Percentiles rank a stretch among this genome's conserved stretches.
These are phyloP conservation scores for Penicillium sp. DNA, from an alignment of 2,329 filamentous ascomycete genomes.

Conservation along the genomic window DNA sequence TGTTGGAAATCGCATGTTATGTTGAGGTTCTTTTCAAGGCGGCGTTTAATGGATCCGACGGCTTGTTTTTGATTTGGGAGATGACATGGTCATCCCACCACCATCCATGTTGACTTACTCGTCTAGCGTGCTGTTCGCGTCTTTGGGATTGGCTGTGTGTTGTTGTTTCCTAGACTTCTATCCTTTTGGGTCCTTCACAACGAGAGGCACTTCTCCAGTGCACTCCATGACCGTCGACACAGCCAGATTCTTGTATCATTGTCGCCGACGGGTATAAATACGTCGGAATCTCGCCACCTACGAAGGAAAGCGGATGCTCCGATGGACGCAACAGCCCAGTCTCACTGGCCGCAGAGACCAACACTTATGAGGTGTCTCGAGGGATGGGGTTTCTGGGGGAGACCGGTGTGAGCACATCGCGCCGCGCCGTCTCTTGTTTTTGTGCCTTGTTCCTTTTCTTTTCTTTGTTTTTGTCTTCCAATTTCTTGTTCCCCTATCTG, in stretches of 20 bases:
- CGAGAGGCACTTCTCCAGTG: conserved; percentile 10
- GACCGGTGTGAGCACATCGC: conserved; percentile 7
- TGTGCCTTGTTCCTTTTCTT: neutral
- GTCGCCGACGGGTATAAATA: conserved; percentile 13
- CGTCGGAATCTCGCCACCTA: neutral
- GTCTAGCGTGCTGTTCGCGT: conserved; percentile 41
- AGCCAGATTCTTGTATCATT: neutral
- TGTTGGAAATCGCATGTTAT: conserved; percentile 36
- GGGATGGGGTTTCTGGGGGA: conserved; percentile 6
- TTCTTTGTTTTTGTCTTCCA: conserved; percentile 10
- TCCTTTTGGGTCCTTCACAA: conserved; percentile 9
- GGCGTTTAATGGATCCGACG: conserved; percentile 43
- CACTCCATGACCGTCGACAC: conserved; percentile 1
- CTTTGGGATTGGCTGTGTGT: conserved; percentile 30
- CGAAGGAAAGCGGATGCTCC: neutral
- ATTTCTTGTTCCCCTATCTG: conserved; percentile 7
- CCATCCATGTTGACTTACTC: conserved; percentile 39
- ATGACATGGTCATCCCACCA: conserved; percentile 34
- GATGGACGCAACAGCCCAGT: conserved; percentile 10
- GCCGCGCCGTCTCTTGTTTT: conserved; percentile 4
- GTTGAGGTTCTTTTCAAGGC: conserved; percentile 36
- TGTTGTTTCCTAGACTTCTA: conserved; percentile 5
- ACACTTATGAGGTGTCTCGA: conserved; percentile 1
- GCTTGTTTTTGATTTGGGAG: conserved; percentile 34
- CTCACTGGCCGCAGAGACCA: conserved; percentile 5